phyloP scores from a whole-genome alignment of 305 asterid genomes.

The Lippia alba region DNA sequence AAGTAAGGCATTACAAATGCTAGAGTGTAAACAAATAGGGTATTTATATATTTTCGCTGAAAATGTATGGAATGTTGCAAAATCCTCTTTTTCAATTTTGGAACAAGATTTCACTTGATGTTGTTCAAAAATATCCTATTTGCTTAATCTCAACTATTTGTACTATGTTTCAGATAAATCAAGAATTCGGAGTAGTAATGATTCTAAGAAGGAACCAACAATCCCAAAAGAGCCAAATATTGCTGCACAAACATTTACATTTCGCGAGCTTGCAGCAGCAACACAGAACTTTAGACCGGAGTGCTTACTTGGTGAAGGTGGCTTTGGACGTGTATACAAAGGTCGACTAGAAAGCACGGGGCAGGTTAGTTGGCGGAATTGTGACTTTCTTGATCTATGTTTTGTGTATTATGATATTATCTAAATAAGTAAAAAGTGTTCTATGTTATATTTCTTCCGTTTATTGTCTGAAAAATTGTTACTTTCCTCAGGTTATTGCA shows the following conservation, averaged over 20 bases:
- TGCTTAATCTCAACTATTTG: constrained; percentile 14
- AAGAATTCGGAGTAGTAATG: constrained; percentile 58
- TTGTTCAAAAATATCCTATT: not conserved
- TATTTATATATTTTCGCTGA: not conserved
- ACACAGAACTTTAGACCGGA: constrained; percentile 84
- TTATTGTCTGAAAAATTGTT: constrained; percentile 26
- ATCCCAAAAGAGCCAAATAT: constrained; percentile 72
- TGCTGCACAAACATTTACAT: constrained; percentile 88
- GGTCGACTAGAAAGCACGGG: constrained; percentile 83
- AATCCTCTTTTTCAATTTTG: no score
- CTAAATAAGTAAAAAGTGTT: not conserved
- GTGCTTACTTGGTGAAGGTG: constrained; percentile 90
- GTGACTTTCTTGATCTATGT: constrained; percentile 6
- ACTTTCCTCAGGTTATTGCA: constrained; percentile 69
- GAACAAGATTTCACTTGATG: no score
- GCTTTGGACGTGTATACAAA: constrained; percentile 91
- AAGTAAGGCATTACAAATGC: not conserved
- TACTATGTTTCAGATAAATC: constrained; percentile 60
- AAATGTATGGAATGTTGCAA: not conserved
- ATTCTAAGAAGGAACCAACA: constrained; percentile 68
- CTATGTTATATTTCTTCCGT: not conserved
- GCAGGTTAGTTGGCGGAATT: constrained; percentile 55
- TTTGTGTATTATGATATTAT: constrained; percentile 21
- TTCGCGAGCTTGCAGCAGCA: constrained; percentile 88
- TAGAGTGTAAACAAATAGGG: constrained; percentile 1